These are phyloP conservation scores for Arabidopsis hybrid DNA, from an alignment of 441 rosid genomes.

Conservation along the genomic window DNA sequence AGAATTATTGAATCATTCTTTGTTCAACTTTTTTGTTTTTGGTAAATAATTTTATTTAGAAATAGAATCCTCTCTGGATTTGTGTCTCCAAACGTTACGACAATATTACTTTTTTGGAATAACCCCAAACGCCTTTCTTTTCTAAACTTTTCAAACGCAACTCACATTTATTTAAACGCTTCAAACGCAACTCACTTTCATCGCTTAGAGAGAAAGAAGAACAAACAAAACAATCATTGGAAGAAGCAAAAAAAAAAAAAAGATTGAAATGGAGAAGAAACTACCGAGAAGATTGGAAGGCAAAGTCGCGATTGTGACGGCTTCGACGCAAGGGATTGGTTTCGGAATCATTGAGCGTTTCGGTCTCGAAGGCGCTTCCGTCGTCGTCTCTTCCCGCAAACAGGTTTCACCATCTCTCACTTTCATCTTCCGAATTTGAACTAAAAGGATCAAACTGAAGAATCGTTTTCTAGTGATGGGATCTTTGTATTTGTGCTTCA, in stretches of 20 bases:
- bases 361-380: constrained; percentile 91
- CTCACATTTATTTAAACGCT: neutral
- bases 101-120: too few relatives aligned
- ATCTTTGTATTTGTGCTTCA: constrained; percentile 6
- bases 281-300: constrained; percentile 66
- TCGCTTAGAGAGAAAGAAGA: neutral
- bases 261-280: constrained; percentile 50
- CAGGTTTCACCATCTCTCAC: constrained; percentile 54
- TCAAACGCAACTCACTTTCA: neutral
- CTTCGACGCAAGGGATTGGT: constrained; percentile 97
- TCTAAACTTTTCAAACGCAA: too few relatives aligned
- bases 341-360: constrained; percentile 76
- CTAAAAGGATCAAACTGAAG: neutral
- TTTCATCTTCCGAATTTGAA: neutral
- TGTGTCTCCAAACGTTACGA: neutral
- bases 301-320: constrained; percentile 88
- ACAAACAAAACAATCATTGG: neutral
- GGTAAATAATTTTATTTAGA: neutral
- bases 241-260: neutral
- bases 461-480: neutral
- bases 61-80: neutral
- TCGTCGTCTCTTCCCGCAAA: constrained; percentile 91
- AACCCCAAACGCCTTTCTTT: neutral
- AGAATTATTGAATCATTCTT: too few relatives aligned
- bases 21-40: neutral